A percentile compares a stretch with the other conserved stretches of the same genome.
phyloP scores from a whole-genome alignment of 108 stramenopile genomes.

The Fistulifera pelliculosa region DNA sequence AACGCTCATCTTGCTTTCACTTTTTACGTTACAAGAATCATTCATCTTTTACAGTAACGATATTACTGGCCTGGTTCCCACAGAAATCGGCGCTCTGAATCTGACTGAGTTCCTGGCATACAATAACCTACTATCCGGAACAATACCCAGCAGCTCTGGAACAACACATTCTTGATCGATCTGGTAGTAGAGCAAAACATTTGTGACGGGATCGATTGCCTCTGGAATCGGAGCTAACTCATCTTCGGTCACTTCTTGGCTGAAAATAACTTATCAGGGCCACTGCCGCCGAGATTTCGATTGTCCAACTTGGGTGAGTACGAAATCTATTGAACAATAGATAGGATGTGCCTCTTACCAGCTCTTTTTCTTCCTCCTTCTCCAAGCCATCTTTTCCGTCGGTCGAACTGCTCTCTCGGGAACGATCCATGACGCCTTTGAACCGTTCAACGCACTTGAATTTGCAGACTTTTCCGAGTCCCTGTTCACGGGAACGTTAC shows the following conservation, averaged over 20 bases:
- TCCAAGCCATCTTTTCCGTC: slow-evolving; percentile 23
- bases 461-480: slow-evolving; percentile 26
- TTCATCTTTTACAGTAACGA: slow-evolving; percentile 13
- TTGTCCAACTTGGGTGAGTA: slow-evolving; percentile 25
- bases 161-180: slow-evolving; percentile 13
- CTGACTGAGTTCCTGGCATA: background rate
- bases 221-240: slow-evolving; percentile 9
- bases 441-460: slow-evolving; percentile 14
- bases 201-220: slow-evolving; percentile 24
- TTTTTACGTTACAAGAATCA: background rate
- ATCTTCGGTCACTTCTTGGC: slow-evolving; percentile 18
- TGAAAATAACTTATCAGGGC: slow-evolving; percentile 34
- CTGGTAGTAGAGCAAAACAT: slow-evolving; percentile 23
- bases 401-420: slow-evolving; percentile 22
- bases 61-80: slow-evolving; percentile 11
- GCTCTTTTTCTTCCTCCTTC: too few species aligned
- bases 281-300: slow-evolving; percentile 35
- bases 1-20: background rate
- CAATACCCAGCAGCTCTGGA: background rate
- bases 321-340: too few species aligned
- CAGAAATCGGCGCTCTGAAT: slow-evolving; percentile 7
- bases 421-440: slow-evolving; percentile 22
- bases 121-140: background rate
- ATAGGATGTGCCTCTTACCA: too few species aligned
- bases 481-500: slow-evolving; percentile 25